Conservation (phyloP, 345 rosid species). For the Euclidium syriacum region DNA sequence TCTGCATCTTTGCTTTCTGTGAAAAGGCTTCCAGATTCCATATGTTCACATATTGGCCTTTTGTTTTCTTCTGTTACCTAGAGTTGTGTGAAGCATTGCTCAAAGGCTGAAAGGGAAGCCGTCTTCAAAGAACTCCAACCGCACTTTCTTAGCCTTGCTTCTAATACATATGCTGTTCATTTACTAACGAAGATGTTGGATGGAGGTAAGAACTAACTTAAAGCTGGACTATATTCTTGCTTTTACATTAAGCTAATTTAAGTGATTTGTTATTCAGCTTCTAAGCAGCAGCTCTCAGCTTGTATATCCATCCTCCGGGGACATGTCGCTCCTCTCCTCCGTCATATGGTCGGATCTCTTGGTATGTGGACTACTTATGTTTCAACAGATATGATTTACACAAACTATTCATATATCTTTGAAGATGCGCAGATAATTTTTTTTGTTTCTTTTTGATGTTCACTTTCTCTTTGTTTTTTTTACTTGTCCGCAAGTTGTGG, state of each 20-base stretch:
- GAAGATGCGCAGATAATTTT: slow-evolving; percentile 3
- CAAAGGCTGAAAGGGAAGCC: slow-evolving; percentile 65
- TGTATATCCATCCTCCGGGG: slow-evolving; percentile 76
- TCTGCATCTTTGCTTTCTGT: background rate
- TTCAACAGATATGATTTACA: background rate
- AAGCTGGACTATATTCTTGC: background rate
- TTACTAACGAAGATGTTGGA: slow-evolving; percentile 84
- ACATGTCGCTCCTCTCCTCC: slow-evolving; percentile 69
- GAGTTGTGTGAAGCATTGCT: slow-evolving; percentile 81
- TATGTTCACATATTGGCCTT: background rate
- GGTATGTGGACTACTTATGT: slow-evolving; percentile 45
- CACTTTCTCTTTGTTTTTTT: slow-evolving; percentile 6
- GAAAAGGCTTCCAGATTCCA: background rate
- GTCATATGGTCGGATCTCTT: slow-evolving; percentile 88
- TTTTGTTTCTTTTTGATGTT: slow-evolving; percentile 2
- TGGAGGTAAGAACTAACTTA: slow-evolving; percentile 42
- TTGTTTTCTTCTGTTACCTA: slow-evolving; percentile 21
- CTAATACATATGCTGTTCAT: slow-evolving; percentile 65
- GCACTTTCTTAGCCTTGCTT: slow-evolving; percentile 61
- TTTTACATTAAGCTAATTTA: background rate
- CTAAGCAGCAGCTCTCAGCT: slow-evolving; percentile 65
- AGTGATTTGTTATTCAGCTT: slow-evolving; percentile 41
- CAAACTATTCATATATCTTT: background rate
- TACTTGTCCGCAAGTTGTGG: slow-evolving; percentile 46
- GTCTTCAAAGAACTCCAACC: slow-evolving; percentile 76